These are phyloP conservation scores for Dentiscutata heterogama DNA, from an alignment of 371 early-diverging fungal genomes.

Conservation along the genomic window DNA sequence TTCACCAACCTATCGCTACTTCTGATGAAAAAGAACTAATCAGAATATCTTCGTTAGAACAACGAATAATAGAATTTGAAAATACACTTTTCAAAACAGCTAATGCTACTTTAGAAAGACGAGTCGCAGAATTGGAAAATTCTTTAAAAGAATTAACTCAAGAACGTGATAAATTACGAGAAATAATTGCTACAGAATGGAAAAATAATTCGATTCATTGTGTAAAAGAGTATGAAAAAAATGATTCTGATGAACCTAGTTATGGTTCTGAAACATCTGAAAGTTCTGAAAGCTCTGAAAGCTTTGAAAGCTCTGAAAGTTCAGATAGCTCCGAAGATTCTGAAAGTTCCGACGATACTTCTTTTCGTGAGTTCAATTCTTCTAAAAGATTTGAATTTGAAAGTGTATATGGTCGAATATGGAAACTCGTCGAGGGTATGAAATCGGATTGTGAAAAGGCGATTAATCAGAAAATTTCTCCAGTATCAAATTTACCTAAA, in stretches of 20 bases:
- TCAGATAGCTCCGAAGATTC: background rate
- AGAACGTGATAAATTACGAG: conserved; percentile 22
- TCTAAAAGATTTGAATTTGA: conserved; percentile 11
- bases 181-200: conserved; percentile 6
- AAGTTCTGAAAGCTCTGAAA: background rate
- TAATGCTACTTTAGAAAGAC: conserved; percentile 28
- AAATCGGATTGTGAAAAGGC: conserved; percentile 36
- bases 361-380: too few species aligned
- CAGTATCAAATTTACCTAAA: conserved; percentile 32
- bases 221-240: background rate
- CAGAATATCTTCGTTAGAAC: conserved; percentile 34
- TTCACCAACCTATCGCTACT: too few species aligned
- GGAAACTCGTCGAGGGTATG: conserved; percentile 38
- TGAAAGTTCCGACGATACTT: background rate
- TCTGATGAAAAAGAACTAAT: conserved; percentile 34
- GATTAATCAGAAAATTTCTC: conserved; percentile 40
- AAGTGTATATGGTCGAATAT: conserved; percentile 30
- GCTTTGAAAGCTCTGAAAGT: too few species aligned
- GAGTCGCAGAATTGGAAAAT: conserved; percentile 34
- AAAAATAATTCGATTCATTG: background rate
- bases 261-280: background rate
- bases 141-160: conserved; percentile 27
- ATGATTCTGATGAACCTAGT: background rate
- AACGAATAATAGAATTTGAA: conserved; percentile 26
- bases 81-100: conserved; percentile 24